Evolutionary conservation across 1,139 yeast species (phyloP).

Genomic region (Geotrichum citri-aurantii): DNA sequence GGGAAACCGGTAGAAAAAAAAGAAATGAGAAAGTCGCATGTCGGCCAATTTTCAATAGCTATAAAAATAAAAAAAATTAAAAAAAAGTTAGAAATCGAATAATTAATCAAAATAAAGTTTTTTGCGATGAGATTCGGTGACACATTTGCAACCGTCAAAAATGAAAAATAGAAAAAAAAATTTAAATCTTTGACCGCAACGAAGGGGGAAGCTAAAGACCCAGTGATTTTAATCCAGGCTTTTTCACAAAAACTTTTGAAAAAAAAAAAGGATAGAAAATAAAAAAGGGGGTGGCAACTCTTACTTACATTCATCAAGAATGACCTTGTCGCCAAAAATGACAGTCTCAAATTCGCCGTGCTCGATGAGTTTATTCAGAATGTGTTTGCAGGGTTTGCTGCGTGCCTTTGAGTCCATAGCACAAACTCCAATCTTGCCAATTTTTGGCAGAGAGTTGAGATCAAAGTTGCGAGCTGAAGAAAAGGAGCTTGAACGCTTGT

Average conservation of each 20-base stretch:
- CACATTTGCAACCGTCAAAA: not conserved
- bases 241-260: conserved; percentile 4
- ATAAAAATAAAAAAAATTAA: not conserved
- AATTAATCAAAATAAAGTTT: conserved; percentile 7
- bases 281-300: not conserved
- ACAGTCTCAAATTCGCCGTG: conserved; percentile 96
- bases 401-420: conserved; percentile 98
- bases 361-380: conserved; percentile 78
- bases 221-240: not conserved
- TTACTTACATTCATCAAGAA: conserved; percentile 62
- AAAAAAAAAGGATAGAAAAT: not conserved
- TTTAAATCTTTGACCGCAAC: not conserved
- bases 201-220: not conserved
- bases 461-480: conserved; percentile 9
- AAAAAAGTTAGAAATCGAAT: not conserved
- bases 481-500: conserved; percentile 12
- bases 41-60: conserved; percentile 90
- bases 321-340: conserved; percentile 95
- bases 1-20: conserved; percentile 97
- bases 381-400: conserved; percentile 91
- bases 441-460: conserved; percentile 45
- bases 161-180: not conserved
- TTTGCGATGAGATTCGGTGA: not conserved
- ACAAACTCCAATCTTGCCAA: conserved; percentile 96
- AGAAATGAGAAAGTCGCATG: conserved; percentile 89